phyloP scores from a whole-genome alignment of 2,329 filamentous ascomycete genomes.

The Exophiala viscosa region DNA sequence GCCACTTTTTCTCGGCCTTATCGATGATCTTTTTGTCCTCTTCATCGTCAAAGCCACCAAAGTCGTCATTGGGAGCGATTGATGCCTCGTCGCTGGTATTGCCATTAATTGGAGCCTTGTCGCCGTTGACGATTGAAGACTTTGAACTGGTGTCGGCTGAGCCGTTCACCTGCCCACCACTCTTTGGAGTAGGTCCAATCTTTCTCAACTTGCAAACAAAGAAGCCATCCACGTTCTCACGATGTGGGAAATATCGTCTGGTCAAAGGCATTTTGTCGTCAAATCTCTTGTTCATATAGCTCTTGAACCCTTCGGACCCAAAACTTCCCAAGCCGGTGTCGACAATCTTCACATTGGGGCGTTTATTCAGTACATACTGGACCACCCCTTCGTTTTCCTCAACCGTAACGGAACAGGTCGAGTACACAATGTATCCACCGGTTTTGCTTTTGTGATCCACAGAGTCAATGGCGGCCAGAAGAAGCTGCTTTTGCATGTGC shows the following conservation, averaged over 20 bases:
- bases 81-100: conserved; percentile 28
- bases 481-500: conserved; percentile 89
- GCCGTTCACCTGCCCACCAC: conserved; percentile 19
- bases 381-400: conserved; percentile 95
- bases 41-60: conserved; percentile 71
- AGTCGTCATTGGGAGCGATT: conserved; percentile 49
- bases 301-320: conserved; percentile 87
- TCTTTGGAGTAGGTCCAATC: conserved; percentile 65
- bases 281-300: conserved; percentile 87
- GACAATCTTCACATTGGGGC: conserved; percentile 90
- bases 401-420: conserved; percentile 89
- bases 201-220: conserved; percentile 98
- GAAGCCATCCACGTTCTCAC: conserved; percentile 96
- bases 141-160: conserved; percentile 30
- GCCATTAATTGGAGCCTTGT: conserved; percentile 31
- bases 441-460: conserved; percentile 89
- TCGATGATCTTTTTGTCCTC: conserved; percentile 69
- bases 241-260: conserved; percentile 81
- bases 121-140: conserved; percentile 8
- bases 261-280: conserved; percentile 79
- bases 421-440: conserved; percentile 93
- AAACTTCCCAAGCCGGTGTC: conserved; percentile 80
- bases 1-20: conserved; percentile 67
- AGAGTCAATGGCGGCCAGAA: conserved; percentile 90
- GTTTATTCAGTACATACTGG: conserved; percentile 84